These are phyloP conservation scores for Rhizophora apiculata DNA, from an alignment of 345 rosid genomes.

Conservation along the genomic window DNA sequence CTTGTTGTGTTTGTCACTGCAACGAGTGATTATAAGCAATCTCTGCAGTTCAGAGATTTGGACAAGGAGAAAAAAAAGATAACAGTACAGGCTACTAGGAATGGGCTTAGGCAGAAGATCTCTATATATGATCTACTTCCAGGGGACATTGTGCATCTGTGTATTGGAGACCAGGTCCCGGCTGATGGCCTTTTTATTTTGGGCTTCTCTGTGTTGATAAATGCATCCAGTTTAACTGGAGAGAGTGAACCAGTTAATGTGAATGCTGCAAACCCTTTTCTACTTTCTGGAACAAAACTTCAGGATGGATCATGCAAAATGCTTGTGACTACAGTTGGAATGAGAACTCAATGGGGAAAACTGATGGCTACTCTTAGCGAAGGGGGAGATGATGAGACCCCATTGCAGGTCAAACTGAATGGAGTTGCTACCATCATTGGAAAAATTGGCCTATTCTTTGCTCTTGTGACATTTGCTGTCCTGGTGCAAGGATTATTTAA, in stretches of 20 bases:
- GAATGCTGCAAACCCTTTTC: conserved; percentile 57
- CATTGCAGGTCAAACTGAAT: conserved; percentile 86
- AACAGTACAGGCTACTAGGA: conserved; percentile 68
- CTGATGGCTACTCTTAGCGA: conserved; percentile 88
- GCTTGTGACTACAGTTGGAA: conserved; percentile 86
- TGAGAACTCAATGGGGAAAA: conserved; percentile 99
- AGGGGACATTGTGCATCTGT: conserved; percentile 88
- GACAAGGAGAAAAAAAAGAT: conserved; percentile 95
- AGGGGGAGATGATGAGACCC: conserved; percentile 97
- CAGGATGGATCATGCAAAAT: conserved; percentile 94
- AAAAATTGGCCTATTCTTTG: conserved; percentile 75
- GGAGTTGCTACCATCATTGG: conserved; percentile 95
- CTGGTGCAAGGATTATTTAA: conserved; percentile 64
- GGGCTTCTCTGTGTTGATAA: conserved; percentile 81
- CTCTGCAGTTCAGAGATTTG: conserved; percentile 79
- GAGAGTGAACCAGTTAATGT: conserved; percentile 85
- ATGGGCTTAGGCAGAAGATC: conserved; percentile 76
- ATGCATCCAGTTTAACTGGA: conserved; percentile 91
- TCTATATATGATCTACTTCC: conserved; percentile 83
- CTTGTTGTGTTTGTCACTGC: conserved; percentile 91
- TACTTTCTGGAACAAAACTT: conserved; percentile 89
- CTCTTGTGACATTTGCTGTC: conserved; percentile 81
- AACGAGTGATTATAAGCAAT: conserved; percentile 80
- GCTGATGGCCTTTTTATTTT: conserved; percentile 88
- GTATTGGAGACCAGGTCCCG: conserved; percentile 89